Evolutionary conservation across 257 asterid species (phyloP).

Genomic region (Solanum corneliomulleri): DNA sequence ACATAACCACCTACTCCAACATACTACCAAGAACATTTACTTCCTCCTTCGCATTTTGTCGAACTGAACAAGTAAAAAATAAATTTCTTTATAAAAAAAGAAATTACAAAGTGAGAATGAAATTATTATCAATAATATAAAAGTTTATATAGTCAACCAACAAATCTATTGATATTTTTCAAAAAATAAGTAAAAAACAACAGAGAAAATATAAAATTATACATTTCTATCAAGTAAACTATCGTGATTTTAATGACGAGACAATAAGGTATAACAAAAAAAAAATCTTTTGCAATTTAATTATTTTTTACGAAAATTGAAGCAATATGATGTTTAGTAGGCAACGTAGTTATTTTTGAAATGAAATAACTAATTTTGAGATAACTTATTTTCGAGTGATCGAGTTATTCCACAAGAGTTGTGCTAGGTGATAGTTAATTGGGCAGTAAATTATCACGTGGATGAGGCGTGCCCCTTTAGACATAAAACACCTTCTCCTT

Average conservation of each 20-base stretch:
- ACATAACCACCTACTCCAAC: background rate
- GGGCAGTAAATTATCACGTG: background rate
- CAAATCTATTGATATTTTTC: background rate
- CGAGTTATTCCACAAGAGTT: background rate
- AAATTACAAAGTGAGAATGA: background rate
- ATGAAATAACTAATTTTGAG: too few species aligned
- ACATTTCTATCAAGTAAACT: background rate
- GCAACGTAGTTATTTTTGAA: too few species aligned
- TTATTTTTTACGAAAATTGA: too few species aligned
- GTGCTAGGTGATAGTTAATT: background rate
- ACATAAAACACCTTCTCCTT: background rate
- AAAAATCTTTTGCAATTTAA: too few species aligned
- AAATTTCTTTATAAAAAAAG: background rate
- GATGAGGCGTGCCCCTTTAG: background rate
- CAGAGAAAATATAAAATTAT: background rate
- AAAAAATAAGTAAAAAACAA: background rate
- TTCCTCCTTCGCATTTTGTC: background rate
- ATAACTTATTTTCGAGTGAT: accelerated
- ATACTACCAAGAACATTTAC: background rate
- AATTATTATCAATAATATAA: background rate
- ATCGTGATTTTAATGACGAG: background rate
- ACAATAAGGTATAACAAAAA: background rate
- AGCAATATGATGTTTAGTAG: too few species aligned
- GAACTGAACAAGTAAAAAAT: background rate
- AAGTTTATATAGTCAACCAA: background rate